Evolutionary conservation across 179 eudicot genomes (phyloP).

Genomic region (Carnegiea gigantea): DNA sequence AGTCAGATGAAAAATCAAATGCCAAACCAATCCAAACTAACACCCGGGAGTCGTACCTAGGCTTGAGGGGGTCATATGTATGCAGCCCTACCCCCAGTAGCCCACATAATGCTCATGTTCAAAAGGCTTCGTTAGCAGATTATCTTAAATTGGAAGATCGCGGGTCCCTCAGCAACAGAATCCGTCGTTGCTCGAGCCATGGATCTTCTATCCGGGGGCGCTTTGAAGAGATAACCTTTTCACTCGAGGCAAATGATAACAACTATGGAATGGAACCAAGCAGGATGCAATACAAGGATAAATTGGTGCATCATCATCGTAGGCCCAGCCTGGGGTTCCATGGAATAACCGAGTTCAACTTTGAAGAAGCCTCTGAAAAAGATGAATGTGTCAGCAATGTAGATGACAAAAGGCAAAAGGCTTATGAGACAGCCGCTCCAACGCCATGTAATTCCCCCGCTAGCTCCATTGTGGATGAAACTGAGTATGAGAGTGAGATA

Average conservation of each 20-base stretch:
- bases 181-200: constrained; percentile 43
- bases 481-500: constrained; percentile 52
- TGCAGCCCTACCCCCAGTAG: constrained; percentile 17
- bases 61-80: constrained; percentile 29
- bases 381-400: constrained; percentile 6
- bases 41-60: constrained; percentile 26
- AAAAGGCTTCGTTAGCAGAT: constrained; percentile 39
- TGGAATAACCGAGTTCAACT: constrained; percentile 29
- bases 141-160: constrained; percentile 33
- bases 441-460: constrained; percentile 42
- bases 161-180: constrained; percentile 22
- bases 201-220: constrained; percentile 65
- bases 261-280: constrained; percentile 15
- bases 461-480: constrained; percentile 31
- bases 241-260: constrained; percentile 44
- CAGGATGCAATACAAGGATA: constrained; percentile 12
- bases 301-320: constrained; percentile 38
- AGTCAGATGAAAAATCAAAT: neutral
- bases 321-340: constrained; percentile 45
- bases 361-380: constrained; percentile 28
- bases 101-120: constrained; percentile 32
- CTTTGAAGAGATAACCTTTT: constrained; percentile 73
- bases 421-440: constrained; percentile 21
- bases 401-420: neutral
- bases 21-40: neutral